phyloP scores from a whole-genome alignment of 2,329 filamentous ascomycete genomes.

The Colletotrichum plurivorum region DNA sequence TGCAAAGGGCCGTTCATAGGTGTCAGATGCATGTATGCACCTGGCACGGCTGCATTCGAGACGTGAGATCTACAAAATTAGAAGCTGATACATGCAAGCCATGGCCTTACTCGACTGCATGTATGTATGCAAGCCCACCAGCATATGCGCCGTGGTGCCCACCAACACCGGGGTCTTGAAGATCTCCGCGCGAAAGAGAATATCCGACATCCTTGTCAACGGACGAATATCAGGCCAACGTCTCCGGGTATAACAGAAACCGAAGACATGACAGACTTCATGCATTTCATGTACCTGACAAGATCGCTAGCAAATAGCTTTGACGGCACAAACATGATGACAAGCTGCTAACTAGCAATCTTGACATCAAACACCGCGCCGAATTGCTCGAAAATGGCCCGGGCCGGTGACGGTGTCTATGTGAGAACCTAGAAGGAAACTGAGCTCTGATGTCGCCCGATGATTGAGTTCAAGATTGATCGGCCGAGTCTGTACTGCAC shows the following conservation, averaged over 20 bases:
- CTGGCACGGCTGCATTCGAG: background rate
- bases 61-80: slow-evolving; percentile 6
- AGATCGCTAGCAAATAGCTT: too few relatives aligned
- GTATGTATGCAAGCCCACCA: too few relatives aligned
- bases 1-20: background rate
- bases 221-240: background rate
- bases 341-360: background rate
- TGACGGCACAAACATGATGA: too few relatives aligned
- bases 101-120: background rate
- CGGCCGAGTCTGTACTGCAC: background rate
- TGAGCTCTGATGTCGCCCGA: background rate
- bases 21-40: background rate
- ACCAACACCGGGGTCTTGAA: background rate
- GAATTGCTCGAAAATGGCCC: slow-evolving; percentile 3
- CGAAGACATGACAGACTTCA: too few relatives aligned
- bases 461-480: background rate
- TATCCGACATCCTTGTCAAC: background rate
- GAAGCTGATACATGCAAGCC: slow-evolving; percentile 18
- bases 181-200: background rate
- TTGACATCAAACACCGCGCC: background rate
- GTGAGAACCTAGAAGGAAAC: background rate
- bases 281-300: too few relatives aligned
- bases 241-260: background rate
- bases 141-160: background rate
- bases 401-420: background rate